Percentiles rank a stretch among this genome's conserved stretches.
Evolutionary conservation across 495 filamentous ascomycete species (phyloP).

Genomic region (Annulohypoxylon moriforme): DNA sequence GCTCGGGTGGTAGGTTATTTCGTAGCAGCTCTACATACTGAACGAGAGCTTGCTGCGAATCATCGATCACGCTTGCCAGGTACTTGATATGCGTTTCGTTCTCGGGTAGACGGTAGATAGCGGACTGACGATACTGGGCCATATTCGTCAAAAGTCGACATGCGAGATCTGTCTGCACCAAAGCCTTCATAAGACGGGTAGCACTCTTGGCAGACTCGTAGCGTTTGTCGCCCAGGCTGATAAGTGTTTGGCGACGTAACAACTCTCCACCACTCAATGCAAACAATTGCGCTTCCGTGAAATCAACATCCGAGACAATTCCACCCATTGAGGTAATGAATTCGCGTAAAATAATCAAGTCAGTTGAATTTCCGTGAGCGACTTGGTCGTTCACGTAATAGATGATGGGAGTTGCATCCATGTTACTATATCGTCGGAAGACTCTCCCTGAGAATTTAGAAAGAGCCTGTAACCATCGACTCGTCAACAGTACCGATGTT

Average conservation of each 20-base stretch:
- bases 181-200: conserved; percentile 78
- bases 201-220: conserved; percentile 72
- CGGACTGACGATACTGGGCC: conserved; percentile 85
- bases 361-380: conserved; percentile 79
- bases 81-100: conserved; percentile 80
- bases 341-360: conserved; percentile 88
- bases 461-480: conserved; percentile 86
- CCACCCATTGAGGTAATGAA: conserved; percentile 92
- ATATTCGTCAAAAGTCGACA: conserved; percentile 87
- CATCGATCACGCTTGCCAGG: conserved; percentile 85
- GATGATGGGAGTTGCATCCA: conserved; percentile 86
- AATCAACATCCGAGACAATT: conserved; percentile 82
- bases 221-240: conserved; percentile 80
- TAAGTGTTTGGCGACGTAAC: conserved; percentile 80
- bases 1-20: conserved; percentile 76
- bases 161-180: conserved; percentile 77
- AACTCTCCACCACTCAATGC: conserved; percentile 87
- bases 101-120: conserved; percentile 75
- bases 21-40: conserved; percentile 92
- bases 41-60: conserved; percentile 82
- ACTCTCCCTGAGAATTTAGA: conserved; percentile 87
- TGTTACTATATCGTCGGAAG: conserved; percentile 81
- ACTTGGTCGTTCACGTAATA: conserved; percentile 91
- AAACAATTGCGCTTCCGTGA: conserved; percentile 85
- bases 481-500: conserved; percentile 83